These are phyloP conservation scores for Paramyrothecium roridum DNA, from an alignment of 2,329 filamentous ascomycete species.

Conservation along the genomic window DNA sequence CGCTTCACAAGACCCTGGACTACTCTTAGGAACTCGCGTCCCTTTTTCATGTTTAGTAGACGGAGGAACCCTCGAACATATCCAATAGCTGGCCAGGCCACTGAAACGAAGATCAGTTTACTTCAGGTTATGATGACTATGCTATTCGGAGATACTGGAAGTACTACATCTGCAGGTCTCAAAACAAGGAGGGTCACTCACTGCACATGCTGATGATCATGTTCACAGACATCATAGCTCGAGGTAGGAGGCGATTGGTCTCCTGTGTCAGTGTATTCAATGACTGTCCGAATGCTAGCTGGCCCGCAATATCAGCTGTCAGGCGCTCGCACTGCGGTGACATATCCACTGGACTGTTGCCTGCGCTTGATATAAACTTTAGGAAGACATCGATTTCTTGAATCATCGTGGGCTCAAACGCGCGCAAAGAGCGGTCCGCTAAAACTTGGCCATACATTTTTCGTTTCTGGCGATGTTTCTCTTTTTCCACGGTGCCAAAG, in stretches of 20 bases:
- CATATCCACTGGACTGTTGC: conserved; percentile 8
- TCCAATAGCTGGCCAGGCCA: too few relatives aligned
- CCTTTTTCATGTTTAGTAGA: too few relatives aligned
- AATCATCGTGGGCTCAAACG: conserved; percentile 9
- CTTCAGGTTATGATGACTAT: too few relatives aligned
- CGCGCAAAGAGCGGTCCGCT: conserved; percentile 9
- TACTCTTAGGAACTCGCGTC: too few relatives aligned
- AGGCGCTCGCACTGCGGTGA: conserved; percentile 6
- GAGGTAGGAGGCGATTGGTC: neutral
- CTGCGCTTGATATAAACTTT: conserved; percentile 1
- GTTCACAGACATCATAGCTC: neutral
- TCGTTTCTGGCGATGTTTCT: conserved; percentile 7
- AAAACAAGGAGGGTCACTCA: too few relatives aligned
- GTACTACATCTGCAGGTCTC: neutral
- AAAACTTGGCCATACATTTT: conserved; percentile 6
- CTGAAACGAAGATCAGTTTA: too few relatives aligned
- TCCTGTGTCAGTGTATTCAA: neutral
- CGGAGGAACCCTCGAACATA: too few relatives aligned
- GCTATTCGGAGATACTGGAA: too few relatives aligned
- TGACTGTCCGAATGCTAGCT: neutral
- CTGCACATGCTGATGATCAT: neutral
- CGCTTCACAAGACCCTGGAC: too few relatives aligned
- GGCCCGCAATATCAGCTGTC: conserved; percentile 10
- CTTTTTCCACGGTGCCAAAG: conserved; percentile 5
- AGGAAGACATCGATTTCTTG: conserved; percentile 9